Conservation (phyloP, 2,329 filamentous ascomycete species). For the Mycocentrospora acerina region DNA sequence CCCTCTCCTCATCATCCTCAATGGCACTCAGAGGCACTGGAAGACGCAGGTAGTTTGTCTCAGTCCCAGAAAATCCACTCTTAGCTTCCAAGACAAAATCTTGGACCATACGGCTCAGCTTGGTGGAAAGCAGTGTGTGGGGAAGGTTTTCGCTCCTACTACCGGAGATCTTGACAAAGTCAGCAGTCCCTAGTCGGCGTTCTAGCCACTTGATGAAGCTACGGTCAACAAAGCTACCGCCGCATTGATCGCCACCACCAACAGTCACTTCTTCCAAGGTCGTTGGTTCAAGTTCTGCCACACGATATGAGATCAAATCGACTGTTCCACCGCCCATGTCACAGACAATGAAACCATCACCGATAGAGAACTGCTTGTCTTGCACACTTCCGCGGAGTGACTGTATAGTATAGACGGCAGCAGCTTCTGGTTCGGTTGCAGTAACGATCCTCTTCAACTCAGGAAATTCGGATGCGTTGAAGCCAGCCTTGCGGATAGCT, state of each 20-base stretch:
- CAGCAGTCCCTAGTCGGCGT: slow-evolving; percentile 13
- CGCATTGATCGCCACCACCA: slow-evolving; percentile 28
- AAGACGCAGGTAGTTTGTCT: slow-evolving; percentile 17
- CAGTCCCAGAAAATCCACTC: slow-evolving; percentile 19
- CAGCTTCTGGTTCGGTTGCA: slow-evolving; percentile 27
- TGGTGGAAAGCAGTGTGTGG: slow-evolving; percentile 12
- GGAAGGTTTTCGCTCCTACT: slow-evolving; percentile 9
- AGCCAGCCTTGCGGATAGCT: slow-evolving; percentile 22
- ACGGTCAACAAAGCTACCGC: slow-evolving; percentile 29
- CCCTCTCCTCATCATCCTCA: slow-evolving; percentile 17
- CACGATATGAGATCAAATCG: slow-evolving; percentile 29
- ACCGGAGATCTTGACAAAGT: slow-evolving; percentile 24
- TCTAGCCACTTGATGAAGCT: slow-evolving; percentile 26
- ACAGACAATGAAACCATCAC: slow-evolving; percentile 29
- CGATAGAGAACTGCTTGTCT: slow-evolving; percentile 9
- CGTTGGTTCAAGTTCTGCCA: slow-evolving; percentile 10
- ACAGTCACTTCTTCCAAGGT: slow-evolving; percentile 24
- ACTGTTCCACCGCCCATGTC: slow-evolving; percentile 36
- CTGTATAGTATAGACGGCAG: slow-evolving; percentile 28
- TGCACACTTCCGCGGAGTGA: slow-evolving; percentile 11
- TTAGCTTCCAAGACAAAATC: slow-evolving; percentile 24
- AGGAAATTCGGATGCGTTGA: slow-evolving; percentile 13
- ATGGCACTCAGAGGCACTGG: slow-evolving; percentile 18
- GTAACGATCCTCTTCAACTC: slow-evolving; percentile 7
- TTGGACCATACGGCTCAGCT: slow-evolving; percentile 18